A percentile compares a stretch with the other conserved stretches of the same genome.
These are phyloP conservation scores for Conringia planisiliqua DNA, from an alignment of 345 rosid genomes.

Conservation along the genomic window DNA sequence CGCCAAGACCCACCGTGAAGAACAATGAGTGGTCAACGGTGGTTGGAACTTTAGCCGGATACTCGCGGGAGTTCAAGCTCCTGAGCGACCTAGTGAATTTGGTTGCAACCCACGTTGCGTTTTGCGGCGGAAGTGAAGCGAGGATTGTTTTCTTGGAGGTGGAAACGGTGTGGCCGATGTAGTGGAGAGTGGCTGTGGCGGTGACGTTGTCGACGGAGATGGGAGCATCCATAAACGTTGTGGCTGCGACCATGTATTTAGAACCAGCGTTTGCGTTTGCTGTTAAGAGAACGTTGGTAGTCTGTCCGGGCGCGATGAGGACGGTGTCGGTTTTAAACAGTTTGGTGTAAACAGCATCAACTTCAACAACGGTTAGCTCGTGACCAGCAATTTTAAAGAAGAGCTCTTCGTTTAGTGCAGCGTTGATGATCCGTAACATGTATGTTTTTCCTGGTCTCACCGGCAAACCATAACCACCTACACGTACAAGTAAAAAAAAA, in stretches of 20 bases:
- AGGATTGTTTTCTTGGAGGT: conserved; percentile 38
- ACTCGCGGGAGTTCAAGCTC: conserved; percentile 62
- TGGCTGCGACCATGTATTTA: conserved; percentile 54
- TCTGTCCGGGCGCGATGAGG: conserved; percentile 66
- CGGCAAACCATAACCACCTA: conserved; percentile 30
- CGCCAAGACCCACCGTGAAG: conserved; percentile 67
- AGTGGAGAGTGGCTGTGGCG: conserved; percentile 39
- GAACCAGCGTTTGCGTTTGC: conserved; percentile 45
- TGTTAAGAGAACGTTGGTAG: conserved; percentile 62
- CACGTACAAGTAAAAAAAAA: neutral
- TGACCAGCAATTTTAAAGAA: conserved; percentile 73
- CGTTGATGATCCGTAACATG: conserved; percentile 73
- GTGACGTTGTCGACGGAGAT: conserved; percentile 56
- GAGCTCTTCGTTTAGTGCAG: conserved; percentile 79
- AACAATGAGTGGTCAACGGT: conserved; percentile 61
- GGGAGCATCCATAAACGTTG: conserved; percentile 83
- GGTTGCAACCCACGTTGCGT: conserved; percentile 63
- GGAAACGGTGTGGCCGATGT: conserved; percentile 9
- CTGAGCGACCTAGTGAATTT: conserved; percentile 44
- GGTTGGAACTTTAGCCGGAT: conserved; percentile 54
- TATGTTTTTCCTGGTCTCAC: conserved; percentile 61
- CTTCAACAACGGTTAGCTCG: conserved; percentile 56
- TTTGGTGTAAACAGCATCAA: conserved; percentile 68
- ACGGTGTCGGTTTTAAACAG: conserved; percentile 52
- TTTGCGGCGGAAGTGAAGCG: conserved; percentile 43